Evolutionary conservation across 306 rosid genomes (phyloP), one percentile per base, ranked within the genome.

Genomic region (Lathyrus oleraceus): DNA sequence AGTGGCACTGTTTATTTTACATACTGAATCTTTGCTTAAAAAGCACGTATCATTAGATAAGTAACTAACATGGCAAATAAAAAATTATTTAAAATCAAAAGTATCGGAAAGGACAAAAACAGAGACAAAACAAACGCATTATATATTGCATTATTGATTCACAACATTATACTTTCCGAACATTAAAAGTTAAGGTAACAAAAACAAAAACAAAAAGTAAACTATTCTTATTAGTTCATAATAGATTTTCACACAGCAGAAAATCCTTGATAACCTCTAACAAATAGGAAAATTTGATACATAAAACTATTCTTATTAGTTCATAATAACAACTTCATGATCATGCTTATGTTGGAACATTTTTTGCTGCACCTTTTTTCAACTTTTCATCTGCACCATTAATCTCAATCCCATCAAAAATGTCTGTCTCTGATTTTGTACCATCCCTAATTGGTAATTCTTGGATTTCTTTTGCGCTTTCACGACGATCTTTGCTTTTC

Each of bases 401-500:
- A 39, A 78, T 58, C 53, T 75, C 81, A 42, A 70, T 44, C 27
- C 66, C 68, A 5, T 75, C 59, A 68, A 69, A 85, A 45, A 1
- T 73, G 36, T 68, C 62, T 51, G 71, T 14, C 4, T 43, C 81
- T 61, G 84, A 61, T 70, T 16, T 83, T 17, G 23, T n/a, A 42
- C 42, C 74, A 61, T 64, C 54, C 23, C 85, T 86, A 39, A 90
- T 78, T 25, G 98, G 97, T 68, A 94, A 80, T 56, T 84, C 87
- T 15, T 76, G 83, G 0, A 9, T 56, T 1, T 57, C 84, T 39
- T 6, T 66, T 65, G 64, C 43, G 66, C 21, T 69, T 8, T 57
- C 20, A 57, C 12, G 7, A 12, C 65, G 76, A 49, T 94, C 99
- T 79, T 84, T 94, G 86, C 92, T 87, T 80, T 94, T 91, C 0